Conservation (phyloP, 306 rosid genomes). For the Cucurbita maxima region DNA sequence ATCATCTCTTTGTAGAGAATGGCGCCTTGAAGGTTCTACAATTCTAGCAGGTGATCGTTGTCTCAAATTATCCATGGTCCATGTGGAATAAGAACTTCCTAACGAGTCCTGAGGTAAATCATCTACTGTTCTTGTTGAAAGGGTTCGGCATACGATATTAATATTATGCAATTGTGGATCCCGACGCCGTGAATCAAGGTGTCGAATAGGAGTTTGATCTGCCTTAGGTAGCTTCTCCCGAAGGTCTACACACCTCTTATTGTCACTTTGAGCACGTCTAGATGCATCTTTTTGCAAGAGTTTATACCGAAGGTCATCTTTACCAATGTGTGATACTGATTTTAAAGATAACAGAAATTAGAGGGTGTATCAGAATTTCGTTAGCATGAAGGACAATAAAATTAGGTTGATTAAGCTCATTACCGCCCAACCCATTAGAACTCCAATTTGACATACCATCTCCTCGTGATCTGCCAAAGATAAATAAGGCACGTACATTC, state of each 20-base stretch:
- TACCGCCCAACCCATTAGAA: slow-evolving; percentile 39
- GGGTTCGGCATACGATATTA: slow-evolving; percentile 25
- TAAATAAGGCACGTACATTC: background rate
- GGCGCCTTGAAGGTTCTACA: slow-evolving; percentile 20
- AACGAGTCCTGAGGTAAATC: slow-evolving; percentile 47
- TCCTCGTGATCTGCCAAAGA: slow-evolving; percentile 58
- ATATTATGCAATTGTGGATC: slow-evolving; percentile 34
- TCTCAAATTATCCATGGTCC: slow-evolving; percentile 59
- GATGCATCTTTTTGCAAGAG: slow-evolving; percentile 56
- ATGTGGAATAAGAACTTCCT: slow-evolving; percentile 62
- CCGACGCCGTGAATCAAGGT: slow-evolving; percentile 19
- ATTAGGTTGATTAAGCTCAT: slow-evolving; percentile 12
- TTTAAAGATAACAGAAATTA: slow-evolving; percentile 2
- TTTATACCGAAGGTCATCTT: slow-evolving; percentile 76
- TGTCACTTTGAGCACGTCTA: slow-evolving; percentile 29
- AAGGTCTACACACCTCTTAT: slow-evolving; percentile 46
- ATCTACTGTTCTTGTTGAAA: slow-evolving; percentile 49
- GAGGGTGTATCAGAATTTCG: slow-evolving; percentile 9
- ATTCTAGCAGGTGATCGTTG: slow-evolving; percentile 37
- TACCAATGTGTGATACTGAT: slow-evolving; percentile 34
- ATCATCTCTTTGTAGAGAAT: slow-evolving; percentile 22
- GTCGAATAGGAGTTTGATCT: slow-evolving; percentile 2
- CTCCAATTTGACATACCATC: slow-evolving; percentile 23
- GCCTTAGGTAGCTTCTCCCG: slow-evolving; percentile 77
- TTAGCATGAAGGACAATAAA: background rate